Conservation (phyloP, 2,329 filamentous ascomycete genomes). For the Cladosporium sp. region DNA sequence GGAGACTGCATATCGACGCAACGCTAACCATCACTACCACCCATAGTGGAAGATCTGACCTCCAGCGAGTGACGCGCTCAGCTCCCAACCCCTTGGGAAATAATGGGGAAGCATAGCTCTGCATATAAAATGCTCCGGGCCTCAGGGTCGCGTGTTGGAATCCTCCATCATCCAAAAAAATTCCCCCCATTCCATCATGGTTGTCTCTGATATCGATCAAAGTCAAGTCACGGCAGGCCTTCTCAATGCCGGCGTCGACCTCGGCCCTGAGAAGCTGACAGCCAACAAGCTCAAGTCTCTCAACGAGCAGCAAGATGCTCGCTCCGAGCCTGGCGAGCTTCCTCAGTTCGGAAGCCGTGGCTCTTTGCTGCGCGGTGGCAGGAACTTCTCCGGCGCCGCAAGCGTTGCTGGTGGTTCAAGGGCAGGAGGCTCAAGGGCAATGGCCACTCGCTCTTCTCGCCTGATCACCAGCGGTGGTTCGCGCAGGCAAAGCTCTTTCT, state of each 20-base stretch:
- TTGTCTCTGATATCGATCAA: constrained; percentile 8
- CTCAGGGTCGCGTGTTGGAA: not conserved
- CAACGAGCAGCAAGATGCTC: constrained; percentile 16
- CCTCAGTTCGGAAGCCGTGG: constrained; percentile 12
- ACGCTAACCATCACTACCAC: not conserved
- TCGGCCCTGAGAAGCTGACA: constrained; percentile 23
- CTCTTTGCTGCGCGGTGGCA: constrained; percentile 6
- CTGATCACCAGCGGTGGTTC: constrained; percentile 18
- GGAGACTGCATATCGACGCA: not conserved
- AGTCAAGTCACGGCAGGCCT: constrained; percentile 7
- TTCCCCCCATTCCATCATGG: not conserved
- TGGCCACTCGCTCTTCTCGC: constrained; percentile 16
- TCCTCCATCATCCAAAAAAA: not conserved
- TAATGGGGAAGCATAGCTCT: not conserved
- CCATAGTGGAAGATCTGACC: not conserved
- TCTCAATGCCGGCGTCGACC: not conserved
- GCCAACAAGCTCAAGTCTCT: constrained; percentile 20
- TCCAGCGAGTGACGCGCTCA: not conserved
- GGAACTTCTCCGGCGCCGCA: constrained; percentile 8
- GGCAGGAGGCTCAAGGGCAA: not conserved
- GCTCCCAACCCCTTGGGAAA: not conserved
- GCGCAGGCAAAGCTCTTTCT: constrained; percentile 22
- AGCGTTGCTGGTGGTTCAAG: constrained; percentile 3
- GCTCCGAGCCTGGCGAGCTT: constrained; percentile 20
- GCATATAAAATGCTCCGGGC: not conserved